These are phyloP conservation scores for Neofusicoccum sp. DNA, from an alignment of 2,329 filamentous ascomycete genomes.

Conservation along the genomic window DNA sequence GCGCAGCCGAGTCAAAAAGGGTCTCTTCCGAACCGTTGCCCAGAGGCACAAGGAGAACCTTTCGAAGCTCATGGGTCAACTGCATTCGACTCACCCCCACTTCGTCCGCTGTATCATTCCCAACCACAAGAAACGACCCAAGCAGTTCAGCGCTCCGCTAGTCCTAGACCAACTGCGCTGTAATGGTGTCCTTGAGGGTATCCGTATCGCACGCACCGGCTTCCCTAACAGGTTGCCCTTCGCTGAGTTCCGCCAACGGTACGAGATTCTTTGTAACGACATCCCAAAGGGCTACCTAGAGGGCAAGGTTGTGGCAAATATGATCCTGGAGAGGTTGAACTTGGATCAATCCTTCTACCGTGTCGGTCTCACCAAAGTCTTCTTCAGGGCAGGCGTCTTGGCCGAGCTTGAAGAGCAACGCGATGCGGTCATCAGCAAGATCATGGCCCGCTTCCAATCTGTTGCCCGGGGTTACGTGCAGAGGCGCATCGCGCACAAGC, in stretches of 20 bases:
- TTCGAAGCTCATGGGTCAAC: conserved; percentile 91
- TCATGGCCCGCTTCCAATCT: conserved; percentile 92
- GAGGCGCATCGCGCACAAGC: conserved; percentile 85
- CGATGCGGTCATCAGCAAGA: conserved; percentile 88
- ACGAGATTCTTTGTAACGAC: conserved; percentile 85
- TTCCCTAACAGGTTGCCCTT: conserved; percentile 95
- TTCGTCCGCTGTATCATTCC: conserved; percentile 97
- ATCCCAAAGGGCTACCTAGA: conserved; percentile 92
- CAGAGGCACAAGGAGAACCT: conserved; percentile 97
- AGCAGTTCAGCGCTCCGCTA: conserved; percentile 87
- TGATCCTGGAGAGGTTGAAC: conserved; percentile 87
- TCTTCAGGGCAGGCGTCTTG: conserved; percentile 94
- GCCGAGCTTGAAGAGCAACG: conserved; percentile 96
- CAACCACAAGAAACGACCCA: conserved; percentile 96
- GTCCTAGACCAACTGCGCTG: conserved; percentile 97
- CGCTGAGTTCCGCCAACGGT: conserved; percentile 90
- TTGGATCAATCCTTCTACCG: conserved; percentile 87
- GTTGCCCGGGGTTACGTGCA: conserved; percentile 88
- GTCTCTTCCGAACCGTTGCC: conserved; percentile 92
- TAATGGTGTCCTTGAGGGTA: conserved; percentile 98
- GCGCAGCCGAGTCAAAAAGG: conserved; percentile 88
- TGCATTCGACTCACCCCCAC: conserved; percentile 95
- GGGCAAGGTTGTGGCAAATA: conserved; percentile 78
- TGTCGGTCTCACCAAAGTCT: conserved; percentile 94
- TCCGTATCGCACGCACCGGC: conserved; percentile 92